Conservation (phyloP, 2,329 filamentous ascomycete species). For the Nothophoma quercina region DNA sequence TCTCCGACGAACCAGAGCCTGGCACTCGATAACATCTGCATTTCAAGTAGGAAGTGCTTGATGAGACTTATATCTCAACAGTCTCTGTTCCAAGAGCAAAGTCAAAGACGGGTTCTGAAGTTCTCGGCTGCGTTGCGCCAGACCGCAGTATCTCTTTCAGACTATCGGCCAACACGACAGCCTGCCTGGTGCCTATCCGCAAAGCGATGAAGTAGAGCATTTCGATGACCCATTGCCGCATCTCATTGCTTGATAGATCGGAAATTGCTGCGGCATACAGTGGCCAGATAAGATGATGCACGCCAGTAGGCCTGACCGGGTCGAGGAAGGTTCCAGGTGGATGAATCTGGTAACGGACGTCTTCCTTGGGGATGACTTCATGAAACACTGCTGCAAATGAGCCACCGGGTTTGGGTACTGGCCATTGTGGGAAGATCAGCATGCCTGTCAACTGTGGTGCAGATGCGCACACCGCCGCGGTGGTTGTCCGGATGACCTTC, state of each 20-base stretch:
- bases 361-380: not conserved
- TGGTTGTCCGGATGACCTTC: conserved; percentile 20
- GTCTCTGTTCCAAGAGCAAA: not conserved
- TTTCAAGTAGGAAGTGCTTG: too few relatives aligned
- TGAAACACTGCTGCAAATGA: not conserved
- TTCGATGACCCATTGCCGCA: conserved; percentile 34
- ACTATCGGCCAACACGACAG: conserved; percentile 13
- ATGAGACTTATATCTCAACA: too few relatives aligned
- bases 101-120: not conserved
- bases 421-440: conserved; percentile 30
- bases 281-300: conserved; percentile 40
- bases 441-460: conserved; percentile 41
- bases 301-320: conserved; percentile 27
- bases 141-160: conserved; percentile 2
- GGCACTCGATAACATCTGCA: too few relatives aligned
- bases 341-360: conserved; percentile 21
- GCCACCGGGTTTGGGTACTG: not conserved
- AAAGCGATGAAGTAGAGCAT: conserved; percentile 32
- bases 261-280: conserved; percentile 28
- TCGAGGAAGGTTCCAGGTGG: conserved; percentile 35
- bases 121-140: not conserved
- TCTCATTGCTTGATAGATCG: conserved; percentile 21
- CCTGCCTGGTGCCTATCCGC: conserved; percentile 37
- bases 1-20: not conserved
- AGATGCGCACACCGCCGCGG: conserved; percentile 31